Evolutionary conservation across 768 basidiomycete species (phyloP).

Genomic region (Lactifluus subvellereus): DNA sequence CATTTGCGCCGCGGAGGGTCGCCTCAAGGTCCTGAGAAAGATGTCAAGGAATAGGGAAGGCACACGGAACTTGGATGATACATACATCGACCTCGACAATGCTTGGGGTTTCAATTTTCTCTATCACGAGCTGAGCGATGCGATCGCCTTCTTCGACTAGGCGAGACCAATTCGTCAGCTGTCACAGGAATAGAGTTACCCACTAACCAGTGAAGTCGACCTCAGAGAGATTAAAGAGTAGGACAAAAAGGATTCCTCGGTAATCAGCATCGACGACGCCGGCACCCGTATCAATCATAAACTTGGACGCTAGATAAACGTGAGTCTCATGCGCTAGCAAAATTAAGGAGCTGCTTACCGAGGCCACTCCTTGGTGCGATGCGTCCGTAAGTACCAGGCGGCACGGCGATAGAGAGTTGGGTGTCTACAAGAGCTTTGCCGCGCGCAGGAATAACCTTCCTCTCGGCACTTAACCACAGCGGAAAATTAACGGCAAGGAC

Average conservation of each 20-base stretch:
- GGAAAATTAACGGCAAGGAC: neutral
- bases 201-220: constrained; percentile 74
- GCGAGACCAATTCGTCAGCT: neutral
- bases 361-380: constrained; percentile 94
- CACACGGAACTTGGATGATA: neutral
- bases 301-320: constrained; percentile 71
- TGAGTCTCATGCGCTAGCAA: neutral
- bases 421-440: constrained; percentile 92
- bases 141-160: constrained; percentile 90
- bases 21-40: constrained; percentile 66
- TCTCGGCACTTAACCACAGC: constrained; percentile 59
- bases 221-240: constrained; percentile 90
- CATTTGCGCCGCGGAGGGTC: constrained; percentile 76
- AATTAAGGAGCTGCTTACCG: constrained; percentile 42
- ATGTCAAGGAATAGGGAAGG: neutral
- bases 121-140: constrained; percentile 92
- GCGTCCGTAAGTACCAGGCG: constrained; percentile 90
- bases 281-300: constrained; percentile 96
- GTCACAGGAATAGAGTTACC: neutral
- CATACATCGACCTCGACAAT: constrained; percentile 81
- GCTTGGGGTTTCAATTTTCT: constrained; percentile 82
- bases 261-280: constrained; percentile 98
- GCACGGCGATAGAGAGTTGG: constrained; percentile 90
- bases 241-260: constrained; percentile 82
- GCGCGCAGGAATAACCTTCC: constrained; percentile 74